A percentile compares a stretch with the other conserved stretches of the same genome.
These are phyloP conservation scores for Pyrenophora graminea DNA, from an alignment of 2,329 filamentous ascomycete genomes.

Conservation along the genomic window DNA sequence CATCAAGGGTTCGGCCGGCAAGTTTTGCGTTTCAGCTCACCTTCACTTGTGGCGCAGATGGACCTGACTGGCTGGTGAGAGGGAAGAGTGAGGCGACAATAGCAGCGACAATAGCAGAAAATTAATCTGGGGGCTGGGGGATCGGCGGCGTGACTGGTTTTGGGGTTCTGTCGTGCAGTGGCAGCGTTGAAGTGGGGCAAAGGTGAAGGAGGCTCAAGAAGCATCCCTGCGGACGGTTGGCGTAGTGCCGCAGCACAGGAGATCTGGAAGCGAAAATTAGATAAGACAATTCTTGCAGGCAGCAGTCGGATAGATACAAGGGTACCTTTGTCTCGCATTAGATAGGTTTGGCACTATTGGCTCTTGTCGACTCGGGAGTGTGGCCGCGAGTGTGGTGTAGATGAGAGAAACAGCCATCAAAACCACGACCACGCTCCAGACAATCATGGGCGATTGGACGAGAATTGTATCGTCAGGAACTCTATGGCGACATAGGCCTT, in stretches of 20 bases:
- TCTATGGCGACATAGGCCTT: not conserved
- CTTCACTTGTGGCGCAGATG: slow-evolving; percentile 2
- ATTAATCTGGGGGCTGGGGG: not conserved
- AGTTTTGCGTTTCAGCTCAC: not conserved
- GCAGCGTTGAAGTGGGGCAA: not conserved
- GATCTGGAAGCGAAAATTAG: not conserved
- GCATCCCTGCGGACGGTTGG: not conserved
- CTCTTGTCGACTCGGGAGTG: not conserved
- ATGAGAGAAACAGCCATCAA: not conserved
- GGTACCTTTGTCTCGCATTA: too few relatives aligned
- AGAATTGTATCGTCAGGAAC: not conserved
- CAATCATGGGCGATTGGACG: not conserved
- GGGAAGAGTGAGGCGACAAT: not conserved
- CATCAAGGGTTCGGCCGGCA: not conserved
- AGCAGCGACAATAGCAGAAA: not conserved
- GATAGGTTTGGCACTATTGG: not conserved
- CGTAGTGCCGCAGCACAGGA: not conserved
- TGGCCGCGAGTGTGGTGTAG: not conserved
- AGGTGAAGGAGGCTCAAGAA: not conserved
- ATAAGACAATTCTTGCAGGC: fast-evolving
- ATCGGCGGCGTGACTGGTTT: not conserved
- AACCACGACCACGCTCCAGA: not conserved
- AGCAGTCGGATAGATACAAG: not conserved
- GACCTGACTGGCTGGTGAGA: not conserved
- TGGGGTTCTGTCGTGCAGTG: not conserved